phyloP scores from a whole-genome alignment of 2,329 filamentous ascomycete genomes.

The Arthrinium phaeospermum region DNA sequence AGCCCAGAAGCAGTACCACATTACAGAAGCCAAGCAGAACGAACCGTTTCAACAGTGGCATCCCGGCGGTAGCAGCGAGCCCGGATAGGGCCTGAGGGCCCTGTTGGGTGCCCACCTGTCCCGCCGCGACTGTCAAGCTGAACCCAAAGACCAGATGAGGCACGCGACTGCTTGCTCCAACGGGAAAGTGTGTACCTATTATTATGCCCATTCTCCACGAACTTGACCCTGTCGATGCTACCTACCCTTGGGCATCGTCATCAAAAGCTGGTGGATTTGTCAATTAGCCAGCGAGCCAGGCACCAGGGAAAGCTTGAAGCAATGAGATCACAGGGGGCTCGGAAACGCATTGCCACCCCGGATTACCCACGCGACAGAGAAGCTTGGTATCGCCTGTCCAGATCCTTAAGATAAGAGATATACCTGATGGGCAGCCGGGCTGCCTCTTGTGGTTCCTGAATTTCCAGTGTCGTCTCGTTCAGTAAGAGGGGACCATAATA shows the following conservation, averaged over 20 bases:
- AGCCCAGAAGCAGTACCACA: conserved; percentile 11
- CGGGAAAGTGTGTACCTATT: neutral
- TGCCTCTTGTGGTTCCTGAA: neutral
- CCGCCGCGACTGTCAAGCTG: neutral
- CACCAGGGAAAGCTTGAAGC: neutral
- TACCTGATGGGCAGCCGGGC: neutral
- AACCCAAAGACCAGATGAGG: neutral
- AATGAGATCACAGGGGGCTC: conserved; percentile 4
- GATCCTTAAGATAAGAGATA: neutral
- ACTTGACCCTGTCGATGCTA: neutral
- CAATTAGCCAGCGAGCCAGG: neutral
- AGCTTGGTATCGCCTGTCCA: conserved; percentile 4
- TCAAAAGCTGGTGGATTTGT: neutral
- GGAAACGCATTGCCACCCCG: neutral
- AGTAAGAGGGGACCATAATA: neutral
- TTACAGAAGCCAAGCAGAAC: neutral
- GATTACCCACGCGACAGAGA: neutral
- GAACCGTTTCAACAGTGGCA: conserved; percentile 1
- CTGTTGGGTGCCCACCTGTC: neutral
- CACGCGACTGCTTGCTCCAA: conserved; percentile 3
- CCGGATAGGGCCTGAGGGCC: neutral
- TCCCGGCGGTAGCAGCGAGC: neutral
- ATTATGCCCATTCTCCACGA: neutral
- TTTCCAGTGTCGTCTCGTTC: neutral
- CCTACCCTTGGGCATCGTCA: neutral